phyloP scores from a whole-genome alignment of 2,329 filamentous ascomycete species.

The Rhynchosporium graminicola region DNA sequence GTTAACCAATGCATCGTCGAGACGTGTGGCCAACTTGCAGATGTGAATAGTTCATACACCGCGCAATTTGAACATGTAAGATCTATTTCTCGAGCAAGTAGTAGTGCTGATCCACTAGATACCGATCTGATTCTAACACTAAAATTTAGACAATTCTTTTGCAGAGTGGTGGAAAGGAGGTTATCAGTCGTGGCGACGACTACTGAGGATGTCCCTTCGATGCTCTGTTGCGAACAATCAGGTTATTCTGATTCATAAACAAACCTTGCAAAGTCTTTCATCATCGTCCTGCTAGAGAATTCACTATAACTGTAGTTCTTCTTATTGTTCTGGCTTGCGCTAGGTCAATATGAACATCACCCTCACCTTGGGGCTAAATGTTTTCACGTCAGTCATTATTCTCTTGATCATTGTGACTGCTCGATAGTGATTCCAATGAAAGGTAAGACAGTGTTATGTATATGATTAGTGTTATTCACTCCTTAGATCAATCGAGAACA shows the following conservation, averaged over 20 bases:
- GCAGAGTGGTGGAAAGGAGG: conserved; percentile 48
- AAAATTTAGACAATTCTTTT: conserved; percentile 49
- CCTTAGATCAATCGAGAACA: too few relatives aligned
- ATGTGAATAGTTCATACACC: conserved; percentile 60
- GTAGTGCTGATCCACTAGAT: background rate
- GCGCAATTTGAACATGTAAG: conserved; percentile 63
- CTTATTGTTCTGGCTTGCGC: background rate
- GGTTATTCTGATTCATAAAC: background rate
- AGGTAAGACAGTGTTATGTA: too few relatives aligned
- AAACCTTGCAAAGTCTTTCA: background rate
- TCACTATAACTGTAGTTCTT: background rate
- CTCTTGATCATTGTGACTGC: too few relatives aligned
- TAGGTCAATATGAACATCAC: background rate
- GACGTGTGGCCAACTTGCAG: conserved; percentile 56
- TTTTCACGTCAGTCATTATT: too few relatives aligned
- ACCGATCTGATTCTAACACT: background rate
- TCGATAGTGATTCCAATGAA: too few relatives aligned
- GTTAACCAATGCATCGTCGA: conserved; percentile 59
- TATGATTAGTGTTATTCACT: too few relatives aligned
- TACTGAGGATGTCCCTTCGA: conserved; percentile 42
- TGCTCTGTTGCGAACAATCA: too few relatives aligned
- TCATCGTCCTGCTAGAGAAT: background rate
- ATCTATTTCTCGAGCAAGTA: background rate
- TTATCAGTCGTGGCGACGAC: conserved; percentile 56
- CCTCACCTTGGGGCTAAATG: background rate